Base-by-base conservation (phyloP, 2,329 filamentous ascomycete genomes). In the Aspergillus vadensis region DNA sequence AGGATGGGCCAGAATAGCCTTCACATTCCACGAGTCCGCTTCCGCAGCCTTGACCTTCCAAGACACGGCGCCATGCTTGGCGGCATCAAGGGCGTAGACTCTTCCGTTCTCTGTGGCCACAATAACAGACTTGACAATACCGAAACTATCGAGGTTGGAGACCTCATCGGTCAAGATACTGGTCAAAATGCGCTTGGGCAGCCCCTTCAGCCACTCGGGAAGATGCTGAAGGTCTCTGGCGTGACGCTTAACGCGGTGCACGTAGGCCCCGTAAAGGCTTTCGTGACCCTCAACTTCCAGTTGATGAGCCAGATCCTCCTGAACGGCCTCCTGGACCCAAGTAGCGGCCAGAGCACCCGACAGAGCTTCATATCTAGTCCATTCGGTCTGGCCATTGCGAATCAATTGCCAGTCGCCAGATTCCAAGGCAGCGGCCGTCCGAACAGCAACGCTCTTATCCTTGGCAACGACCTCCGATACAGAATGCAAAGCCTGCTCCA, bases 271-370 rank as follows among this genome's bases (percentile, higher is more conserved):
- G 5, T 91, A 70, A 3, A 91, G 83, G 72, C 90, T 96, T 70
- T 89, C 90, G 72, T 97, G 90, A 4, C 91, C 90, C 77, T 99
- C 94, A 23, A 91, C 86, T 66, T 96, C 90, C 7, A 98, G 82
- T 30, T 92, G 91, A 73, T 91, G 88, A 5, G 88, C 92, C 52
- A 97, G 81, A 55, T 87, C 84, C 72, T 93, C 90, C 15, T 85
- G 85, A 66, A 89, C 86, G 12, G 89, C 88, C 5, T 91, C 84
- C 53, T 94, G 91, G 0, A 89, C 90, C 85, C 91, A 97, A 10
- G 86, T 86, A 39, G 92, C 93, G 56, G 91, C 88, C 25, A 91
- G 83, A n/a, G 87, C 87, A 48, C 88, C 88, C n/a, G 89, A 88
- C 55, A 99, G 80, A 4, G 90, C 90, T 76, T 99, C 95, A 8